Conservation (phyloP, 139 green algal genomes). For the Chlorella sorokiniana region DNA sequence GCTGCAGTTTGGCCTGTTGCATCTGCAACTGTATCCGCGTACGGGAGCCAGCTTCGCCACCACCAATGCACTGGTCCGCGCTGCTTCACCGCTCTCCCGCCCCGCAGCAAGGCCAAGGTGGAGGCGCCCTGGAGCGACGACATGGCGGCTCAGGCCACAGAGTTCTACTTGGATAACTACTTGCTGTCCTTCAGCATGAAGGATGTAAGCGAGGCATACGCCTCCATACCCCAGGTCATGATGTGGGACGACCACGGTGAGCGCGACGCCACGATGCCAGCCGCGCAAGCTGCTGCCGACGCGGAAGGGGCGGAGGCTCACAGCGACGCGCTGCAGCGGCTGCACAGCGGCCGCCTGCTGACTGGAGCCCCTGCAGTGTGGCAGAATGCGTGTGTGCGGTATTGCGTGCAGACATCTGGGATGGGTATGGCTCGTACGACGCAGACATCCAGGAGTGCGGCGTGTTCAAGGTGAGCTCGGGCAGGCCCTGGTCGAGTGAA, state of each 20-base stretch:
- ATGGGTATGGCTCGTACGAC: constrained; percentile 70
- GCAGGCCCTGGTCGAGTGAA: background rate
- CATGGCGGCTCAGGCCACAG: constrained; percentile 19
- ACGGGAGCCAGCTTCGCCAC: no score
- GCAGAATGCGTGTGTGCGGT: no score
- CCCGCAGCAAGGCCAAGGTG: constrained; percentile 21
- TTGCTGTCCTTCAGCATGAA: constrained; percentile 28
- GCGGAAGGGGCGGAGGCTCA: background rate
- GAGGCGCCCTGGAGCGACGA: constrained; percentile 14
- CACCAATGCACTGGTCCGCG: no score
- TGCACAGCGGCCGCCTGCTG: background rate
- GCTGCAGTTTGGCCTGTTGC: no score
- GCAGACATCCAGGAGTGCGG: constrained; percentile 54
- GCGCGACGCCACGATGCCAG: background rate
- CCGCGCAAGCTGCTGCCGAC: background rate
- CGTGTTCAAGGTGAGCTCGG: constrained; percentile 56
- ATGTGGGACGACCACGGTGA: constrained; percentile 44
- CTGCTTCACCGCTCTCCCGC: no score
- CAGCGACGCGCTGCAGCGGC: background rate
- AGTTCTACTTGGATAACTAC: constrained; percentile 52
- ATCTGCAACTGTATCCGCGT: no score
- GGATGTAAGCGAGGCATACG: constrained; percentile 4
- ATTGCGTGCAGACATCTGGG: constrained; percentile 62
- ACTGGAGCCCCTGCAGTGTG: background rate
- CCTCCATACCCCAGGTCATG: constrained; percentile 10